Conservation (phyloP, 2,329 filamentous ascomycete species). For the Aspergillus awamori region DNA sequence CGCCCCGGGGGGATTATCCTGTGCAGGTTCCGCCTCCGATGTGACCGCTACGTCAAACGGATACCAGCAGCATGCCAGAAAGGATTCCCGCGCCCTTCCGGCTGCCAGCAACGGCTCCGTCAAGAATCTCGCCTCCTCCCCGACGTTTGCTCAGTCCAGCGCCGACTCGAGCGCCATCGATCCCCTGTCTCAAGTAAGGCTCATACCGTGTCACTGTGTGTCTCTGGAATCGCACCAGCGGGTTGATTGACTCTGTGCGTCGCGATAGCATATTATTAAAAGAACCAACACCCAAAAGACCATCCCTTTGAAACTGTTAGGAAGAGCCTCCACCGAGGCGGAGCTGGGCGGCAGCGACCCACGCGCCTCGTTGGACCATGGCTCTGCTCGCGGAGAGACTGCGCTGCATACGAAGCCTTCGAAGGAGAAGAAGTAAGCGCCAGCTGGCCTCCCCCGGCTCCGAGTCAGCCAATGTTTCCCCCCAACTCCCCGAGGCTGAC, state of each 20-base stretch:
- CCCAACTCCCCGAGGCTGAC: background rate
- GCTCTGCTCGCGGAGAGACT: conserved; percentile 35
- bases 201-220: background rate
- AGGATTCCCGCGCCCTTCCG: conserved; percentile 23
- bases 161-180: conserved; percentile 58
- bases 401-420: conserved; percentile 36
- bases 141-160: conserved; percentile 30
- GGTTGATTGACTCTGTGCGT: conserved; percentile 15
- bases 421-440: conserved; percentile 69
- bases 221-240: conserved; percentile 6
- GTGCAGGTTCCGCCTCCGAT: conserved; percentile 35
- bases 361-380: conserved; percentile 32
- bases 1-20: conserved; percentile 3
- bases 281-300: conserved; percentile 67
- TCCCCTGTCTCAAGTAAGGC: conserved; percentile 65
- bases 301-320: conserved; percentile 51
- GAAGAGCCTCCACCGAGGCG: conserved; percentile 45
- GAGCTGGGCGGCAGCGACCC: conserved; percentile 43
- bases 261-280: conserved; percentile 62
- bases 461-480: background rate
- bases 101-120: conserved; percentile 23
- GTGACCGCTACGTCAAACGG: conserved; percentile 35
- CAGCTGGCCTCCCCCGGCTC: background rate
- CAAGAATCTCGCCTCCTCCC: conserved; percentile 30
- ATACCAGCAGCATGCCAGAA: conserved; percentile 33